These are phyloP conservation scores for Chaetomium cochliodes DNA, from an alignment of 495 filamentous ascomycete genomes.

Conservation along the genomic window DNA sequence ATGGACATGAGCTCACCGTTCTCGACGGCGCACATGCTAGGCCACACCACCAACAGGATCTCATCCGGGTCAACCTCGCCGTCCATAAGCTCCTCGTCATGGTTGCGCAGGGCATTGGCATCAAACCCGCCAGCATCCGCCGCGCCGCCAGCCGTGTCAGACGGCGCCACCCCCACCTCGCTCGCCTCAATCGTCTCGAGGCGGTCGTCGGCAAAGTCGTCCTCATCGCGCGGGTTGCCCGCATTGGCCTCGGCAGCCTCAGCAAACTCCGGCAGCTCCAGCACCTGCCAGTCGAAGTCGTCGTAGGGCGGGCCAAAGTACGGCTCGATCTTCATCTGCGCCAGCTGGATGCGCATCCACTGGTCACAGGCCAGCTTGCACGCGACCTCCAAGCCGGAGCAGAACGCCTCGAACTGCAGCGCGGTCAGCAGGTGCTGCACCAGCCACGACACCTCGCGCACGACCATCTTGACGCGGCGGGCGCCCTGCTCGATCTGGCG, in stretches of 20 bases:
- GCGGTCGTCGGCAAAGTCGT: constrained; percentile 21
- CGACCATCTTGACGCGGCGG: constrained; percentile 38
- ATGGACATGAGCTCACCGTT: constrained; percentile 38
- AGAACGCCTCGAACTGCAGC: constrained; percentile 39
- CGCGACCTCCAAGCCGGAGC: constrained; percentile 34
- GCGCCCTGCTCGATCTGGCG: constrained; percentile 33
- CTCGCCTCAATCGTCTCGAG: constrained; percentile 29
- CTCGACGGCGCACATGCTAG: constrained; percentile 42
- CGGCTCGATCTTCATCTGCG: constrained; percentile 41
- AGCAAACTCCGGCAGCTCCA: constrained; percentile 39
- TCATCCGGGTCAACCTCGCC: constrained; percentile 39
- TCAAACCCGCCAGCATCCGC: constrained; percentile 12
- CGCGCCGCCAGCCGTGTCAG: constrained; percentile 9
- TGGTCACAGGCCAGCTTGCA: constrained; percentile 38
- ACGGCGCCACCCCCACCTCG: neutral
- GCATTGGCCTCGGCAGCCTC: constrained; percentile 23
- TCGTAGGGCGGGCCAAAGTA: constrained; percentile 43
- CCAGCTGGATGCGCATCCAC: constrained; percentile 40
- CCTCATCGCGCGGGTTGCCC: constrained; percentile 17
- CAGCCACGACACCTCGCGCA: constrained; percentile 41
- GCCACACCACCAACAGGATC: constrained; percentile 41
- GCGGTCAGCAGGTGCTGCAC: constrained; percentile 39
- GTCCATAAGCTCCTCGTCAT: constrained; percentile 22
- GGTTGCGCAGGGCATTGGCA: neutral
- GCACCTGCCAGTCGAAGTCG: constrained; percentile 43